Conservation (phyloP, 805 yeast genomes). For the Metschnikowia cubensis region DNA sequence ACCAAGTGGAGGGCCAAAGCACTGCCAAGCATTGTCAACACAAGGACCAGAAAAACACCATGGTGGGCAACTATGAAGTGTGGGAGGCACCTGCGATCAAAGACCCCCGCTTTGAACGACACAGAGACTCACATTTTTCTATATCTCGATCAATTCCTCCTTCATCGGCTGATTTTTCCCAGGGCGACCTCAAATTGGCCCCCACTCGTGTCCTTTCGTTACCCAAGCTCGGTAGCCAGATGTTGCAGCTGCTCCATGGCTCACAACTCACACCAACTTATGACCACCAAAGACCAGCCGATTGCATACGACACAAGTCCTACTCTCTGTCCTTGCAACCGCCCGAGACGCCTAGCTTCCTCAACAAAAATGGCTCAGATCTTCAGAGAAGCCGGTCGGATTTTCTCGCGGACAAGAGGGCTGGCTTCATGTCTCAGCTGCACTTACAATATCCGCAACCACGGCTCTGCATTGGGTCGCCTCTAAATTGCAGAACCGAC, state of each 20-base stretch:
- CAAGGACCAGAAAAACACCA: not conserved
- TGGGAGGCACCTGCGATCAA: conserved; percentile 1
- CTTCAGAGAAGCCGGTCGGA: not conserved
- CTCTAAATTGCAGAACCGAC: not conserved
- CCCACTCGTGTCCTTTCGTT: not conserved
- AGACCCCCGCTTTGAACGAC: not conserved
- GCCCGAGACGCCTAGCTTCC: not conserved
- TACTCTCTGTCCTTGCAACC: not conserved
- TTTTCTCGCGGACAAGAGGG: not conserved
- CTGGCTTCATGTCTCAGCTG: not conserved
- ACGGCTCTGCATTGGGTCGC: not conserved
- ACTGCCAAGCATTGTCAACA: not conserved
- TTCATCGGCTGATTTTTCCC: not conserved
- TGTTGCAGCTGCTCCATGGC: not conserved
- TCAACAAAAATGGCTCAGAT: not conserved
- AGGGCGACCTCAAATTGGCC: not conserved
- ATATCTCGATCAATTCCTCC: not conserved
- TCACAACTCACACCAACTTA: not conserved
- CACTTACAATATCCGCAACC: not conserved
- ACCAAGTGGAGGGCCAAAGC: not conserved
- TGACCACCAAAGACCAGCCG: not conserved
- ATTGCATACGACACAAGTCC: not conserved
- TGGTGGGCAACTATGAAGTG: not conserved
- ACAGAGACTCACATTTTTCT: not conserved
- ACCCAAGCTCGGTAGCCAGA: not conserved